phyloP scores from a whole-genome alignment of 2,329 filamentous ascomycete genomes.

The Verticillium longisporum region DNA sequence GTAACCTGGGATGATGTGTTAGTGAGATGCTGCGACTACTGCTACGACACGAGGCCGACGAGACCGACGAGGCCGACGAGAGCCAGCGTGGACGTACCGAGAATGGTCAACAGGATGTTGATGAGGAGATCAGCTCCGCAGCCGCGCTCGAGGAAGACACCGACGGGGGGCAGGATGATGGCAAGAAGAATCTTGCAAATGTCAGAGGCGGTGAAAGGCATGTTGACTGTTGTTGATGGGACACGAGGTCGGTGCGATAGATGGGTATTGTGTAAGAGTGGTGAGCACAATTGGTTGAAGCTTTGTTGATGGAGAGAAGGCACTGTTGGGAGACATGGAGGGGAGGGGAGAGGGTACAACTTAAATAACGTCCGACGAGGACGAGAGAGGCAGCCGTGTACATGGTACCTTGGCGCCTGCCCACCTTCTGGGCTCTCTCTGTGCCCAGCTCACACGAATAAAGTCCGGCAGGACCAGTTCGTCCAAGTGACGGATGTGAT shows the following conservation, averaged over 20 bases:
- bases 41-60: not conserved
- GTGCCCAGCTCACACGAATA: not conserved
- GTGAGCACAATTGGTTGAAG: not conserved
- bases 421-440: too few relatives aligned
- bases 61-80: not conserved
- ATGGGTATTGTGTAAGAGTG: not conserved
- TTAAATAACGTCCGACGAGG: not conserved
- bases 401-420: too few relatives aligned
- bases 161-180: constrained; percentile 81
- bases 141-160: constrained; percentile 90
- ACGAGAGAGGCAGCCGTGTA: not conserved
- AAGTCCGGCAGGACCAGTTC: not conserved
- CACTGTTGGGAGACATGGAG: not conserved
- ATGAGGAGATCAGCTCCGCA: constrained; percentile 83
- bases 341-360: not conserved
- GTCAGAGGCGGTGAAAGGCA: constrained; percentile 51
- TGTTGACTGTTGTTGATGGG: constrained; percentile 24
- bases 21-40: not conserved
- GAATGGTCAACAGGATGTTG: constrained; percentile 81
- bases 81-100: constrained; percentile 36
- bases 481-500: constrained; percentile 8
- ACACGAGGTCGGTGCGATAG: not conserved
- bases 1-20: constrained; percentile 32
- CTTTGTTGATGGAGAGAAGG: constrained; percentile 1
- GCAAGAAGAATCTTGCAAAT: constrained; percentile 73